These are phyloP conservation scores for Trebouxia sp. DNA, from an alignment of 139 green algal genomes.

Conservation along the genomic window DNA sequence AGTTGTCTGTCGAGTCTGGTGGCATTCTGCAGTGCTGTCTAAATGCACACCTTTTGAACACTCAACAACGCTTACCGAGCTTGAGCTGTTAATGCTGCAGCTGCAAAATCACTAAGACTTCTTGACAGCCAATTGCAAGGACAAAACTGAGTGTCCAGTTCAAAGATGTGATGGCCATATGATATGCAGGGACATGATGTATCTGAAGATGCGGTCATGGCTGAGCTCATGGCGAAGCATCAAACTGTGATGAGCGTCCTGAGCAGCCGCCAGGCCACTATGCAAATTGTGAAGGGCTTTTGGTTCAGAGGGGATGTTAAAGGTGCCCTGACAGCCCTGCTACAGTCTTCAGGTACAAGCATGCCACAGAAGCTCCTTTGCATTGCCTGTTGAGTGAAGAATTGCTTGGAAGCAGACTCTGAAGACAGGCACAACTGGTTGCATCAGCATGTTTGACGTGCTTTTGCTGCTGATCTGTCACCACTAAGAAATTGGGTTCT, in stretches of 20 bases:
- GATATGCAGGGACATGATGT: neutral
- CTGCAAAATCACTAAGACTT: too few species aligned
- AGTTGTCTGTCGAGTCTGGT: too few species aligned
- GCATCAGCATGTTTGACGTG: neutral
- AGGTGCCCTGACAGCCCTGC: slow-evolving; percentile 34
- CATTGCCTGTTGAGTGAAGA: neutral
- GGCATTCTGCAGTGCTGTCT: too few species aligned
- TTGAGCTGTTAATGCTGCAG: too few species aligned
- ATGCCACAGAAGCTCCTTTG: neutral
- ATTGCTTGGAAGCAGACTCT: neutral
- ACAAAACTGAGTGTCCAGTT: too few species aligned
- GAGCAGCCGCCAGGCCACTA: neutral
- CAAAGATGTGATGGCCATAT: neutral
- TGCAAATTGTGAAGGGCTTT: slow-evolving; percentile 39
- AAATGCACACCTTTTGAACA: too few species aligned
- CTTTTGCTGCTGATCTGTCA: neutral
- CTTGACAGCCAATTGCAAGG: too few species aligned
- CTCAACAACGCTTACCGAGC: too few species aligned
- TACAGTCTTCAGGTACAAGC: slow-evolving; percentile 9
- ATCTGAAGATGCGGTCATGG: neutral
- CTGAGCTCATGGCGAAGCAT: slow-evolving; percentile 16
- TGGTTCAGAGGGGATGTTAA: slow-evolving; percentile 38
- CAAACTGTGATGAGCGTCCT: neutral
- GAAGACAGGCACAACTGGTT: neutral
- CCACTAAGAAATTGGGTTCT: neutral